Evolutionary conservation across 1,284 basidiomycete genomes (phyloP), one percentile per base, ranked within the genome.

Genomic region (Wallemia mellicola): DNA sequence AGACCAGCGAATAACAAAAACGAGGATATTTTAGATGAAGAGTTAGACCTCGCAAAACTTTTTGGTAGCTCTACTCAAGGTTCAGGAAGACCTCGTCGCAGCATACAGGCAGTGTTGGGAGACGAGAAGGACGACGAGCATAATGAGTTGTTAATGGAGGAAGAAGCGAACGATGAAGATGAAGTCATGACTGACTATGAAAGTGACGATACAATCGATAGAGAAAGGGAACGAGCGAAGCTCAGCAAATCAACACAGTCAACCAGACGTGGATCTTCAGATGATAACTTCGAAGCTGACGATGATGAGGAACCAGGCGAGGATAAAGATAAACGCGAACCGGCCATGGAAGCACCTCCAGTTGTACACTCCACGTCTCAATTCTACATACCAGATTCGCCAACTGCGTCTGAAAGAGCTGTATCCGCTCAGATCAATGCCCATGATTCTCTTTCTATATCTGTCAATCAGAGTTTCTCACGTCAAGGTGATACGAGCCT

Each of bases 351-450:
- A 11, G 38, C 38, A 22, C 38, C 38, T 48, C 38, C 38, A 5
- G 38, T 48, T 48, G 38, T 48, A 22, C 38, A 48, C 38, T 48
- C 38, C 22, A 48, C 38, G 5, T 48, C 38, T 11, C 5, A 48
- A 17, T n/a, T 48, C n/a, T 11, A 48, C 3, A 11, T 5, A 11
- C 5, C 14, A 48, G 38, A n/a, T 3, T 48, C 38, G 5, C 38
- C 38, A 48, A 48, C 38, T 48, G 38, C 38, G n/a, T 48, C 38
- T 48, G 38, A 48, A n/a, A 48, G 38, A 48, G 38, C 38, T n/a
- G 38, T 48, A 7, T 48, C 38, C 5, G 38, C 38, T 17, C 38
- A 48, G n/a, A n/a, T 48, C 3, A 48, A 48, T 48, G 5, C 38
- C n/a, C n/a, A n/a, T n/a, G n/a, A n/a, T n/a, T n/a, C n/a, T n/a